Base-by-base conservation (phyloP, 305 asterid species). In the Fraxinus nigra region DNA sequence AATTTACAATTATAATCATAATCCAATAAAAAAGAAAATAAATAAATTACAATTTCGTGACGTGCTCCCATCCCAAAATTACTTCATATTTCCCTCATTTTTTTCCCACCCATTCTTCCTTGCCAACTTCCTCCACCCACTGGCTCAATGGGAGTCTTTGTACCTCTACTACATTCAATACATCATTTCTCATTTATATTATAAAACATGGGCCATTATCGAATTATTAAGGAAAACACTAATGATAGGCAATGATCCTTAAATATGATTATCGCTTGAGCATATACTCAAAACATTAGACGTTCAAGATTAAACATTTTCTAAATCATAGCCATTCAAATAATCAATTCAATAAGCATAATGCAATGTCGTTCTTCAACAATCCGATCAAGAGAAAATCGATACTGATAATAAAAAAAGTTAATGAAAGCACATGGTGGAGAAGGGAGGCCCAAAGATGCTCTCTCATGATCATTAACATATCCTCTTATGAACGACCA, bases 131-230 rank as follows among this genome's bases (percentile, higher is more conserved):
- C 46, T 38, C 46, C 46, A 38, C 13, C 11, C 46, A 38, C 11
- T 38, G 9, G 3, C 46, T 81, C 84, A 92, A 86, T 2, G 93
- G 93, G 35, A 89, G 35, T 35, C 94, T 93, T 26, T 92, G 91
- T 28, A 92, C 88, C 84, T 22, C 92, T 92, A 88, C 92, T 92
- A 88, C 92, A 88, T 46, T 75, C 76, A 81, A 80, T 76, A 30
- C 54, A 77, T 76, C 24, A 38, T 67, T 82, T 48, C 28, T 26
- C 26, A 16, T 72, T 78, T 20, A 18, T 43, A 13, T 61, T 34
- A 35, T 43, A 76, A 61, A 9, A 40, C 24, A 40, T 74, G 35
- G 5, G 18, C 56, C 30, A 40, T 18, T 54, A 54, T 14, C 10
- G 9, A n/a, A 4, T 75, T 2, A 74, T 74, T 28, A 26, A 74